Evolutionary conservation across 495 filamentous ascomycete genomes (phyloP), one percentile per base, ranked within the genome.

Genomic region (Daldinia concentrica): DNA sequence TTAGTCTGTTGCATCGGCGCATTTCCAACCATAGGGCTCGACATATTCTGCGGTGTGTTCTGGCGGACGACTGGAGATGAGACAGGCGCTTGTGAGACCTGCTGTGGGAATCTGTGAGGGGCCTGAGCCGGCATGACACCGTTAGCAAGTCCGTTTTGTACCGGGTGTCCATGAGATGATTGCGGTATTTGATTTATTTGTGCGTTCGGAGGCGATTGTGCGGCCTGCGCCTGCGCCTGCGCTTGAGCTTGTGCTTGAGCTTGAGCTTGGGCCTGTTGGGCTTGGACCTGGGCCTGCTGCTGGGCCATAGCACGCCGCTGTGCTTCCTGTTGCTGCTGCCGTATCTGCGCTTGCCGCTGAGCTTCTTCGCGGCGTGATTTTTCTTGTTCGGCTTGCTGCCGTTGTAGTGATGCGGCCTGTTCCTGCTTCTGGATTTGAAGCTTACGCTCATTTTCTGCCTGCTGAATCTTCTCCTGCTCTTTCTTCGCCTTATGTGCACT

Each of bases 21-120:
- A 60, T 83, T 89, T 45, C 83, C 84, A 62, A 92, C 87, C 75
- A 92, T 85, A 4, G 93, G 93, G 17, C 94, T 95, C 22, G 92
- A 93, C 61, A 86, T 87, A 39, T 83, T 87, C 71, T 92, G 91
- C 6, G 94, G 93, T 2, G 93, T 97, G 62, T 90, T 89, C 56
- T 94, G 90, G 34, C 92, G 87, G 52, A 92, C 80, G 68, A 95
- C 85, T 0, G 94, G 94, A 11, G 93, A 96, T 6, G 92, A 93
- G 30, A 88, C 88, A 57, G 88, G 89, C 6, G 86, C 84, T 78
- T 94, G 92, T 5, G 88, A 89, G 15, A 89, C 86, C 41, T 86
- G 85, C 63, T 87, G 84, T 11, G 80, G 72, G 70, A 86, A 86
- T 32, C 88, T 83, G 26, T 85, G 86, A 64, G 90, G 85, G 8